Percentiles rank a stretch among this genome's conserved stretches.
Conservation (phyloP, 345 rosid species). For the Linum usitatissimum region DNA sequence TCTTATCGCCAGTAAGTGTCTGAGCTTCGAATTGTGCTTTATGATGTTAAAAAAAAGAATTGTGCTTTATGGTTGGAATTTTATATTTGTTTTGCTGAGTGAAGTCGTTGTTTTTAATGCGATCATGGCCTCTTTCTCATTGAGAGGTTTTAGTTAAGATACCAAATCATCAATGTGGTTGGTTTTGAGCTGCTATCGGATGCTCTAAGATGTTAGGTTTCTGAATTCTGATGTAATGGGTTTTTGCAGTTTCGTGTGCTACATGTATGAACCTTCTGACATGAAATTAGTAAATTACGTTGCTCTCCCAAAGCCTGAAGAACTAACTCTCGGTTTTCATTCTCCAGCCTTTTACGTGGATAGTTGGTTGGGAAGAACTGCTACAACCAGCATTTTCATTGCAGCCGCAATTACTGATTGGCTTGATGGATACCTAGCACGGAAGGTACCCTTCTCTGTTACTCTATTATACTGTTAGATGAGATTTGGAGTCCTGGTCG, state of each 20-base stretch:
- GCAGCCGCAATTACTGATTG: constrained; percentile 94
- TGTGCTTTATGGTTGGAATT: background rate
- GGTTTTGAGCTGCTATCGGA: background rate
- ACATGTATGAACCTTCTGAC: too few relatives aligned
- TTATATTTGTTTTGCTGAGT: background rate
- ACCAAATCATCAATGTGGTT: background rate
- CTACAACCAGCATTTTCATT: constrained; percentile 79
- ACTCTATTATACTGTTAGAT: background rate
- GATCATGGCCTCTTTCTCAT: background rate
- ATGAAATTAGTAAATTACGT: too few relatives aligned
- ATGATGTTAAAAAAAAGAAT: background rate
- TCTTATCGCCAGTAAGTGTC: constrained; percentile 50
- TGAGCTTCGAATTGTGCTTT: background rate
- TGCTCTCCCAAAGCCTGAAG: background rate
- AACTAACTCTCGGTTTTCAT: constrained; percentile 8
- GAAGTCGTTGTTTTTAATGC: background rate
- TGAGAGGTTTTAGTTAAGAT: background rate
- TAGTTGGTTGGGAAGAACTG: constrained; percentile 85
- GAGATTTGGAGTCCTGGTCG: background rate
- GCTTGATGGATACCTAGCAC: constrained; percentile 97
- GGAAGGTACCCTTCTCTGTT: constrained; percentile 44
- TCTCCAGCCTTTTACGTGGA: constrained; percentile 73
- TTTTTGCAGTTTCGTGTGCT: too few relatives aligned
- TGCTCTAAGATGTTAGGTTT: background rate
- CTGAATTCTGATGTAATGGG: background rate